phyloP scores from a whole-genome alignment of 2,329 filamentous ascomycete genomes.

The Stagonosporopsis rhizophila region DNA sequence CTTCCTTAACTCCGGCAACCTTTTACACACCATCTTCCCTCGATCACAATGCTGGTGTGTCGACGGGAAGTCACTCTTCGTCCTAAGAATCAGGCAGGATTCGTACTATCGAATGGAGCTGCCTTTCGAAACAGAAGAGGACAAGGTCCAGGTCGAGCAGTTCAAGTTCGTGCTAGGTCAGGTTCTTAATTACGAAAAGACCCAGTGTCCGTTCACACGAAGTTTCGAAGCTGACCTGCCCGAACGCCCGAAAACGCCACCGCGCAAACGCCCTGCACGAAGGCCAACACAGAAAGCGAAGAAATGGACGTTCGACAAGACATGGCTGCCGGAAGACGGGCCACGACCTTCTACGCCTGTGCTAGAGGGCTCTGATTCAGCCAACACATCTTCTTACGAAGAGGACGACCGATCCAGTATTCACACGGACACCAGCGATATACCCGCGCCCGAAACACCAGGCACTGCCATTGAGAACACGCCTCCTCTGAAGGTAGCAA shows the following conservation, averaged over 20 bases:
- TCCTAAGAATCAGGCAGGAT: conserved; percentile 82
- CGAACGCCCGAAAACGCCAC: conserved; percentile 69
- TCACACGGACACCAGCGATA: conserved; percentile 40
- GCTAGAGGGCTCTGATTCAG: conserved; percentile 40
- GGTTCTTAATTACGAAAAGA: conserved; percentile 85
- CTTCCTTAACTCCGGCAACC: conserved; percentile 84
- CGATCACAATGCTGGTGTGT: conserved; percentile 95
- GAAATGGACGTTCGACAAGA: conserved; percentile 57
- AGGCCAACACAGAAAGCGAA: conserved; percentile 64
- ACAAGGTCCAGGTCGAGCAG: conserved; percentile 68
- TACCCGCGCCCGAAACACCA: conserved; percentile 31
- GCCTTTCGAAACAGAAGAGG: conserved; percentile 68
- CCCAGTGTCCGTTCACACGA: conserved; percentile 82
- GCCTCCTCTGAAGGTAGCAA: conserved; percentile 22
- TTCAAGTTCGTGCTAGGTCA: conserved; percentile 74
- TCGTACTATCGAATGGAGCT: conserved; percentile 93
- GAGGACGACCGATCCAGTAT: conserved; percentile 47
- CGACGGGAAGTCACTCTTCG: conserved; percentile 81
- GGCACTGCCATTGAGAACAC: conserved; percentile 27
- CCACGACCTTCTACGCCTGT: conserved; percentile 39
- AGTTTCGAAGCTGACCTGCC: conserved; percentile 78
- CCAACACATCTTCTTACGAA: conserved; percentile 41
- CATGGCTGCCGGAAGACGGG: conserved; percentile 56
- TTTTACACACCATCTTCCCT: conserved; percentile 84
- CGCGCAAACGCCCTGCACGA: conserved; percentile 57